phyloP scores from a whole-genome alignment of 345 rosid genomes.

The Pistacia vera region DNA sequence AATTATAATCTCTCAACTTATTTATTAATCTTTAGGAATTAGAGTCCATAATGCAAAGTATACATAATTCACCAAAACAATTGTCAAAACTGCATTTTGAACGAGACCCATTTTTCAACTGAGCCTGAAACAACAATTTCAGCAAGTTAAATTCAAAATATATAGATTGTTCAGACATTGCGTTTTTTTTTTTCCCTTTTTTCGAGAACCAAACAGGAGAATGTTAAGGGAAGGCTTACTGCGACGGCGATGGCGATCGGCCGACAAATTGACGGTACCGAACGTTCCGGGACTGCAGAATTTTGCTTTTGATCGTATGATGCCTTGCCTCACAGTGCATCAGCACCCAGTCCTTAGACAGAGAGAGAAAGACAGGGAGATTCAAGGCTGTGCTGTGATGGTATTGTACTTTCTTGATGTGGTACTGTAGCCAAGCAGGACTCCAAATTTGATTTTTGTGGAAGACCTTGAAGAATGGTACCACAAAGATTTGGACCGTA shows the following conservation, averaged over 20 bases:
- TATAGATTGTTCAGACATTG: not conserved
- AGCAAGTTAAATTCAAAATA: not conserved
- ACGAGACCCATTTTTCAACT: not conserved
- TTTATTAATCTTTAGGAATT: not conserved
- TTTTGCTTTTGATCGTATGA: not conserved
- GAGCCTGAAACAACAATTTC: not conserved
- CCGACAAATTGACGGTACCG: not conserved
- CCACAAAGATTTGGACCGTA: too few relatives aligned
- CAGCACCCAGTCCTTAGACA: not conserved
- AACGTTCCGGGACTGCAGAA: not conserved
- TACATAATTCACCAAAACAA: not conserved
- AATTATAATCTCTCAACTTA: not conserved
- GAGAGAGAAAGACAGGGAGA: not conserved
- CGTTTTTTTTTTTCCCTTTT: not conserved
- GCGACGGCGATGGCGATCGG: not conserved
- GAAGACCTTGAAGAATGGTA: too few relatives aligned
- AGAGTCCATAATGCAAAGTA: not conserved
- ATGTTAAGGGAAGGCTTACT: not conserved
- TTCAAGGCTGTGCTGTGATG: not conserved
- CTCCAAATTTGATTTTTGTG: too few relatives aligned
- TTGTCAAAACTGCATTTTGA: constrained; percentile 6
- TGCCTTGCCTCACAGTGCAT: not conserved
- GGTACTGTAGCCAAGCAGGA: not conserved
- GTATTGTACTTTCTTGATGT: too few relatives aligned
- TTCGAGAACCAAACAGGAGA: not conserved